phyloP scores from a whole-genome alignment of 1,284 basidiomycete genomes.

The Crucibulum cyathiforme region DNA sequence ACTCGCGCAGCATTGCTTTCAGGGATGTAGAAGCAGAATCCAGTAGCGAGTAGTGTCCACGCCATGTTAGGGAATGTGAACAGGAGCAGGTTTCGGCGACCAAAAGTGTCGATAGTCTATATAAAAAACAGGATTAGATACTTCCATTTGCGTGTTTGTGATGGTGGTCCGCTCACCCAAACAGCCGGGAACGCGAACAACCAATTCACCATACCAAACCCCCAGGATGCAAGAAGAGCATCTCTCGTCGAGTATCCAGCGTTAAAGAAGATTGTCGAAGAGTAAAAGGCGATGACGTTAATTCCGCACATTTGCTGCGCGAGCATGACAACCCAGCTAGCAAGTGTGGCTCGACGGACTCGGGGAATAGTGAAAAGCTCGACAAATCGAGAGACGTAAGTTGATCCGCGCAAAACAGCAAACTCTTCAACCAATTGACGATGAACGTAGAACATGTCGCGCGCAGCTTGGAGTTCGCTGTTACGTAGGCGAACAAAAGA shows the following conservation, averaged over 20 bases:
- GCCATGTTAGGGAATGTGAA: constrained; percentile 68
- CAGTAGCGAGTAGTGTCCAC: constrained; percentile 63
- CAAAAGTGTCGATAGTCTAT: constrained; percentile 60
- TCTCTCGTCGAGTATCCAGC: constrained; percentile 56
- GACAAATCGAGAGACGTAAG: constrained; percentile 53
- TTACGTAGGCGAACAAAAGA: constrained; percentile 69
- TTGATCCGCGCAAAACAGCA: constrained; percentile 52
- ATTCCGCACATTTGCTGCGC: constrained; percentile 66
- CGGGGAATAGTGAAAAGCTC: constrained; percentile 75
- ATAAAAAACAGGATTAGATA: background rate
- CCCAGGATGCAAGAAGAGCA: constrained; percentile 71
- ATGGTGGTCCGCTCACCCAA: constrained; percentile 39
- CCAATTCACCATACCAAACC: constrained; percentile 76
- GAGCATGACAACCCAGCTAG: constrained; percentile 72
- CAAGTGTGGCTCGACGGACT: constrained; percentile 72
- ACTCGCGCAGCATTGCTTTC: constrained; percentile 41
- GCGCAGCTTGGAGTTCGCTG: constrained; percentile 67
- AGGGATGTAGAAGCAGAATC: constrained; percentile 61
- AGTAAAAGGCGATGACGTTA: constrained; percentile 71
- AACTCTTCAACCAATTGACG: constrained; percentile 62
- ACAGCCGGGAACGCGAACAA: constrained; percentile 71
- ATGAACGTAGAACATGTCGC: constrained; percentile 65
- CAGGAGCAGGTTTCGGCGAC: constrained; percentile 63
- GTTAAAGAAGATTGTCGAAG: constrained; percentile 67
- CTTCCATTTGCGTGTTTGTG: background rate